These are phyloP conservation scores for Tylopilus sp. DNA, from an alignment of 768 basidiomycete genomes.

Conservation along the genomic window DNA sequence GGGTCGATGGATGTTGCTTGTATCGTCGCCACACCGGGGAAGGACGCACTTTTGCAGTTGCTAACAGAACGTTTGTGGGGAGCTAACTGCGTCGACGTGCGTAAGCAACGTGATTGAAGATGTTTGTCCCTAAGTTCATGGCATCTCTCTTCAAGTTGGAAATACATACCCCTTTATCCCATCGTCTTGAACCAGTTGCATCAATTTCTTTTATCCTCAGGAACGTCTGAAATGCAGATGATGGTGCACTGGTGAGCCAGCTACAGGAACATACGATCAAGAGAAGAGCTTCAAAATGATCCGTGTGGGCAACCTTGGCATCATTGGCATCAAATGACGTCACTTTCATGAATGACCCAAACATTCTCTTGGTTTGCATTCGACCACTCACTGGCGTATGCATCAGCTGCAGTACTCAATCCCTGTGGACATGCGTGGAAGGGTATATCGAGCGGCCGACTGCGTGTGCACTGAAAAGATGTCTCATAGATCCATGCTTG, in stretches of 20 bases:
- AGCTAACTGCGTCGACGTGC: not conserved
- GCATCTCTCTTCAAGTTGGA: not conserved
- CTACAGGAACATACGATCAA: too few relatives aligned
- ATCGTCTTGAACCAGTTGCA: too few relatives aligned
- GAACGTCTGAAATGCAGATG: too few relatives aligned
- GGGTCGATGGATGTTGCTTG: slow-evolving; percentile 41
- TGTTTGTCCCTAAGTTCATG: not conserved
- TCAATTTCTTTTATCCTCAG: too few relatives aligned
- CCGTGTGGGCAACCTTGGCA: too few relatives aligned
- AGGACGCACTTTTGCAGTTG: slow-evolving; percentile 42
- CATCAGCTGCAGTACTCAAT: not conserved
- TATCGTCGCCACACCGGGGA: slow-evolving; percentile 64
- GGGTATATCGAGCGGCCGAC: not conserved
- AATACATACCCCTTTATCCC: not conserved
- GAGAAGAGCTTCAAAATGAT: not conserved
- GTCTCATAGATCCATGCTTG: not conserved
- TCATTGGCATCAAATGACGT: too few relatives aligned
- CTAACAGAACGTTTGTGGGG: slow-evolving; percentile 59
- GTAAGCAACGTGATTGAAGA: not conserved
- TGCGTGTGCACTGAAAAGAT: not conserved
- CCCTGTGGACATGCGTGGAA: not conserved
- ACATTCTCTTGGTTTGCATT: not conserved
- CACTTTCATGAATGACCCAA: too few relatives aligned
- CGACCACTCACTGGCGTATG: not conserved
- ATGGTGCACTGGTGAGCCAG: not conserved